Evolutionary conservation across 768 basidiomycete genomes (phyloP).

Genomic region (Xanthoconium purpureum): DNA sequence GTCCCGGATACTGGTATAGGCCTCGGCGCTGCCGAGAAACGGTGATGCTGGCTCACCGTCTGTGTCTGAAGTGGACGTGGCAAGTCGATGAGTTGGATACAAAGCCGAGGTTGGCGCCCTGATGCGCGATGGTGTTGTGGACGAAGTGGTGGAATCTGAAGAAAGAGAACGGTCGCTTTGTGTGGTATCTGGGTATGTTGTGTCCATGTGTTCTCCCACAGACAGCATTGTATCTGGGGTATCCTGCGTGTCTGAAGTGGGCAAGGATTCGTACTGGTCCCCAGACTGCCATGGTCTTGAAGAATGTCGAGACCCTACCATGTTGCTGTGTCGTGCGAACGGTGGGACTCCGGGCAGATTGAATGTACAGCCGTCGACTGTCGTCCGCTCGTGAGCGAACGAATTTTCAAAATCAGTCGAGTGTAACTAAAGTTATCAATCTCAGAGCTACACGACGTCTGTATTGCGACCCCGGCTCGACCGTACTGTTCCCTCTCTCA

Average conservation of each 20-base stretch:
- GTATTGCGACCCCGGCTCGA: no score
- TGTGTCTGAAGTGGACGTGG: slow-evolving; percentile 57
- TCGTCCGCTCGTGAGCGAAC: neutral
- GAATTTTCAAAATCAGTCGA: neutral
- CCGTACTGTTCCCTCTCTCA: slow-evolving; percentile 2
- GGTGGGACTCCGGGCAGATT: slow-evolving; percentile 4
- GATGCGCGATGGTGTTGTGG: slow-evolving; percentile 58
- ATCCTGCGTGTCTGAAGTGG: slow-evolving; percentile 42
- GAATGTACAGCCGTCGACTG: neutral
- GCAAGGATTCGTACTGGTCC: slow-evolving; percentile 46
- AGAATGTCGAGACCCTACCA: slow-evolving; percentile 18
- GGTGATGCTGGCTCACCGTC: slow-evolving; percentile 59
- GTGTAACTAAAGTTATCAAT: no score
- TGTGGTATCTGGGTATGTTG: slow-evolving; percentile 27
- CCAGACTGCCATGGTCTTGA: slow-evolving; percentile 14
- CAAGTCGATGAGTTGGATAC: slow-evolving; percentile 45
- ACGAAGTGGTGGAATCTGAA: slow-evolving; percentile 27
- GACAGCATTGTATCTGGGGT: slow-evolving; percentile 1
- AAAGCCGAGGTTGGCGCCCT: slow-evolving; percentile 58
- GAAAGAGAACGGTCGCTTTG: slow-evolving; percentile 18
- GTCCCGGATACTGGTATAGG: slow-evolving; percentile 41
- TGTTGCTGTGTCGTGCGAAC: slow-evolving; percentile 9
- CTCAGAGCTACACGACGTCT: no score
- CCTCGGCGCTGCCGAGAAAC: slow-evolving; percentile 31
- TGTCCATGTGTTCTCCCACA: slow-evolving; percentile 9